Conservation (phyloP, 2,329 filamentous ascomycete species). For the Chaetomium sp. region DNA sequence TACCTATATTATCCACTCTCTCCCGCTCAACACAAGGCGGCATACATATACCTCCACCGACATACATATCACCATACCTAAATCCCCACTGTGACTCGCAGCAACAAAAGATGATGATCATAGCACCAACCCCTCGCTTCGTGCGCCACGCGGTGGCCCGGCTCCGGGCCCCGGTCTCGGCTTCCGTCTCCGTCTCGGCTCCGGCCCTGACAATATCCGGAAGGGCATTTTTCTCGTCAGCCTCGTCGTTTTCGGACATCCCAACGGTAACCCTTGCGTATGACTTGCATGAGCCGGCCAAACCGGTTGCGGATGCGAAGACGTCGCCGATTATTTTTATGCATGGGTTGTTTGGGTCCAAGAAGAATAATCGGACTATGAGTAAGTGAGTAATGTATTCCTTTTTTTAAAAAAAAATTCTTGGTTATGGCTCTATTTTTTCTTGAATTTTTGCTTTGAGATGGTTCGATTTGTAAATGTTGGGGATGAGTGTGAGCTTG, state of each 20-base stretch:
- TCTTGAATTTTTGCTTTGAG: no score
- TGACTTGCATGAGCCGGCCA: conserved; percentile 58
- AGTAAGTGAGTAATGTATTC: conserved; percentile 65
- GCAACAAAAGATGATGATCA: background rate
- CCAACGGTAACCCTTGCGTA: conserved; percentile 47
- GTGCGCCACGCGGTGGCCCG: background rate
- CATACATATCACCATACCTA: no score
- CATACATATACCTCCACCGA: no score
- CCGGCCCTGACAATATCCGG: background rate
- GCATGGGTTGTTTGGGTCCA: conserved; percentile 90
- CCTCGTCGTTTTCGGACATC: background rate
- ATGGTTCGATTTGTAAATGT: no score
- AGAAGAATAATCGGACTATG: conserved; percentile 89
- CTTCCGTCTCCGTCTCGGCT: background rate
- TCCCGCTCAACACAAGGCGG: no score
- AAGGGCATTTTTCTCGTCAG: background rate
- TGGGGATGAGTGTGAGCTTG: no score
- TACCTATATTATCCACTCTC: no score
- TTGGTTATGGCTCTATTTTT: no score
- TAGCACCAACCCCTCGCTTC: background rate
- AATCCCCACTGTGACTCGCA: no score
- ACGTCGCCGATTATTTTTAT: conserved; percentile 71
- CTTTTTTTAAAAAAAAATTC: background rate
- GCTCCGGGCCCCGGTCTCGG: background rate
- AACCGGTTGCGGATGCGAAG: conserved; percentile 36